phyloP scores from a whole-genome alignment of 177 flowering plant species.

The Vitis hybrid region DNA sequence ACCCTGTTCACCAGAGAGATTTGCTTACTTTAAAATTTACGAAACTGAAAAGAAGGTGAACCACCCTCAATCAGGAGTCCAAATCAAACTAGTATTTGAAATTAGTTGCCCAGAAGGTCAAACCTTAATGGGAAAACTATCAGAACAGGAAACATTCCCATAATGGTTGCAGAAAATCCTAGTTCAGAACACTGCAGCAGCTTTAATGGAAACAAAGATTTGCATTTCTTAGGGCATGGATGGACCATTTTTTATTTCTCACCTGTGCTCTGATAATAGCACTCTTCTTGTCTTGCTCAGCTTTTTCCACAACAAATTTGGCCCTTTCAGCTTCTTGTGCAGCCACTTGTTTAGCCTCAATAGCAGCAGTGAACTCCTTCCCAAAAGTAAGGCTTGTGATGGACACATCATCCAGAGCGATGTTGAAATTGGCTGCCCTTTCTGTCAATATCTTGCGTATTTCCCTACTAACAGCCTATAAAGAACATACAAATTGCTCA shows the following conservation, averaged over 20 bases:
- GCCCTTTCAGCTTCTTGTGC: conserved; percentile 98
- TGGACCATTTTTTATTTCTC: conserved; percentile 6
- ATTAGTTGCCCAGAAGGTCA: background rate
- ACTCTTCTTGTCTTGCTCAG: conserved; percentile 94
- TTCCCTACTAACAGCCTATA: conserved; percentile 47
- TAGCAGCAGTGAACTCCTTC: conserved; percentile 87
- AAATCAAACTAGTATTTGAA: too few species aligned
- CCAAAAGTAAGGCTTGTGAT: conserved; percentile 86
- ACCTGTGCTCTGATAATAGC: conserved; percentile 95
- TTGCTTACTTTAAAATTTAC: background rate
- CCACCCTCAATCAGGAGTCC: background rate
- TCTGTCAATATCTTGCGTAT: conserved; percentile 75
- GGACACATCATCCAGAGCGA: conserved; percentile 96
- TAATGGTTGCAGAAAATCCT: background rate
- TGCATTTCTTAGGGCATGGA: too few species aligned
- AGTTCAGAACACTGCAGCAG: background rate
- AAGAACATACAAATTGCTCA: background rate
- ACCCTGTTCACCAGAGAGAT: conserved; percentile 49
- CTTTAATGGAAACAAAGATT: too few species aligned
- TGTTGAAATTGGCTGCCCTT: conserved; percentile 77
- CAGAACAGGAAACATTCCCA: background rate
- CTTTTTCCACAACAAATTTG: conserved; percentile 91
- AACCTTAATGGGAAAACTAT: background rate
- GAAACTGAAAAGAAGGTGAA: background rate
- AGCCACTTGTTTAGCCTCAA: conserved; percentile 94